Base-by-base conservation (phyloP, 169 alveolate species). In the Blepharisma undulans region DNA sequence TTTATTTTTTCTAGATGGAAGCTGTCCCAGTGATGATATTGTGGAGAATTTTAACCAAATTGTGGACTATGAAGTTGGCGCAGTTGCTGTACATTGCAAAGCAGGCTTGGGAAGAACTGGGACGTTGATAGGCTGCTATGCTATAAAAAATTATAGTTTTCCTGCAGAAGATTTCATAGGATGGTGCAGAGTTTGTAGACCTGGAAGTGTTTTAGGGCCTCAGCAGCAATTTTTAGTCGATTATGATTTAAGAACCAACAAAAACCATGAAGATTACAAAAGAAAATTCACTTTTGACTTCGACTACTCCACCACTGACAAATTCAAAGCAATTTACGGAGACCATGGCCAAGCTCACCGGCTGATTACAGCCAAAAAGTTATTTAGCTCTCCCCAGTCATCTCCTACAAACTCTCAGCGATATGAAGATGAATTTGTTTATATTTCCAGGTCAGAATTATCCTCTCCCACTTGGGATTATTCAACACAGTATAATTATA, bases 81-180 rank as follows among this genome's bases (percentile, higher is more conserved):
- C 97, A 22, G 95, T 98, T 48, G 99, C 99, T 72, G 99, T 98
- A 8, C 99, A 98, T 93, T 98, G 99, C 94, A 98, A 98, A 92
- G 99, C 99, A 48, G 99, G 99, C 1, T 95, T 98, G 33, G 99
- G 99, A 25, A 94, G 99, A 76, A 98, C 99, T 27, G 99, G 99
- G 48, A 95, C 99, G 21, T 94, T 98, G 76, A 97, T 98, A n/a
- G 99, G 99, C 36, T 94, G 96, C 88, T 98, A 97, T 90, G 99
- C 98, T 0, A 97, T 98, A 94, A 97, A 97, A 84, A 97, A 97
- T 91, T 96, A 91, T 91, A 94, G 95, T 91, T 98, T 98, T 85
- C 98, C 98, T 19, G 99, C 99, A 21, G 95, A 97, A n/a, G 98
- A 97, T 32, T 98, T 98, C 95, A 98, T 98, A 33, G 99, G 99